Conservation (phyloP, 495 filamentous ascomycete species). For the Neurospora hispaniola region DNA sequence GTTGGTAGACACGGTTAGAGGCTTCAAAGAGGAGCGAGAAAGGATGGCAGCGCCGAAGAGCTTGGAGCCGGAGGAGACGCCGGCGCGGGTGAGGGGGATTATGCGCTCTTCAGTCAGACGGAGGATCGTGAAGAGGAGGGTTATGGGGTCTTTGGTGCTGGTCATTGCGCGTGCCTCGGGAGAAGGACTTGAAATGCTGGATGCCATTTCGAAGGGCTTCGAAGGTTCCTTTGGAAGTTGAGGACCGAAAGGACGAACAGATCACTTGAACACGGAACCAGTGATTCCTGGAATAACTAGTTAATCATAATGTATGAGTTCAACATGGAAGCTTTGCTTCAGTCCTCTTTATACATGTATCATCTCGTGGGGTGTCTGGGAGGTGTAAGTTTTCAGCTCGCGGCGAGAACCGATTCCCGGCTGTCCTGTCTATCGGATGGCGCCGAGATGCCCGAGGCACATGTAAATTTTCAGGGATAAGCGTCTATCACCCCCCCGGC, state of each 20-base stretch:
- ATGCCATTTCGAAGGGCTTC: background rate
- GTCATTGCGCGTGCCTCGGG: background rate
- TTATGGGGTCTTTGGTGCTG: conserved; percentile 12
- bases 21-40: conserved; percentile 12
- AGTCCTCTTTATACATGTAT: background rate
- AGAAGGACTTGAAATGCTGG: background rate
- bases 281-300: background rate
- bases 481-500: background rate
- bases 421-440: background rate
- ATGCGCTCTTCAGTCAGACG: conserved; percentile 20
- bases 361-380: no score
- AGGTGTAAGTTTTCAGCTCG: background rate
- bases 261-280: background rate
- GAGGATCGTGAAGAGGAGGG: conserved; percentile 24
- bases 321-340: background rate
- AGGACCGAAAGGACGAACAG: background rate
- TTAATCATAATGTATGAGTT: background rate
- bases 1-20: conserved; percentile 28
- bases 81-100: conserved; percentile 24
- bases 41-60: conserved; percentile 33
- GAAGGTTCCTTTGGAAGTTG: background rate
- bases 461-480: background rate
- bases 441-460: background rate
- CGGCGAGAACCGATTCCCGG: background rate
- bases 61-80: conserved; percentile 28